Evolutionary conservation across 768 basidiomycete genomes (phyloP), one percentile per base, ranked within the genome.

Genomic region (Suillus spraguei): DNA sequence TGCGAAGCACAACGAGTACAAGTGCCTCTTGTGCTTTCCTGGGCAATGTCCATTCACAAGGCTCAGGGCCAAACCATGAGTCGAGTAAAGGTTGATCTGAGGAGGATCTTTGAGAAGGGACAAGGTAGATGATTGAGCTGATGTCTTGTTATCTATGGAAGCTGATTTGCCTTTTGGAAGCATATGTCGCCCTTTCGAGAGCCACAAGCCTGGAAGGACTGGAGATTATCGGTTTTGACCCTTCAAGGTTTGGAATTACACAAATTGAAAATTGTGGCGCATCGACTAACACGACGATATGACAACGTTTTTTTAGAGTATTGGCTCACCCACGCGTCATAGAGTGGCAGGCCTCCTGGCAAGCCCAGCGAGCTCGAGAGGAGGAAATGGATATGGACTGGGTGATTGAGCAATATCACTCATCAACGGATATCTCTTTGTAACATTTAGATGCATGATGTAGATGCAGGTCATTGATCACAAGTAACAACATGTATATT

Each of bases 1-100:
- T 5, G 69, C 33, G 79, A 80, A 62, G 78, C 76, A 33, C 72
- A 70, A 49, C 70, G 78, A 54, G 35, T 76, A 32, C 71, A 95
- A 87, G 71, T 97, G 0, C 94, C 94, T 0, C 77, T 98, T 20
- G 94, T 95, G 59, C 82, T 97, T 50, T 85, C 96, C 0, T 99
- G 96, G 95, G 96, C 97, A 0, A 97, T 98, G 94, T 93, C 91
- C 42, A 99, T 99, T 67, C 97, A 99, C 76, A 99, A 99, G 76
- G 91, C 92, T 7, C 97, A 99, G 76, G 97, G 97, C 9, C 97
- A 99, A 76, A 99, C 97, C 0, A 82, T 99, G 35, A 90, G 92
- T 6, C 86, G 94, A 47, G 96, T 98, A 68, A 97, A 92, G 70
- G 95, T 99, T 49, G 95, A 99, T 69, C 82, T 99, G 50, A 86